Conservation (phyloP, 2,329 filamentous ascomycete species). For the Cordyceps fumosorosea region DNA sequence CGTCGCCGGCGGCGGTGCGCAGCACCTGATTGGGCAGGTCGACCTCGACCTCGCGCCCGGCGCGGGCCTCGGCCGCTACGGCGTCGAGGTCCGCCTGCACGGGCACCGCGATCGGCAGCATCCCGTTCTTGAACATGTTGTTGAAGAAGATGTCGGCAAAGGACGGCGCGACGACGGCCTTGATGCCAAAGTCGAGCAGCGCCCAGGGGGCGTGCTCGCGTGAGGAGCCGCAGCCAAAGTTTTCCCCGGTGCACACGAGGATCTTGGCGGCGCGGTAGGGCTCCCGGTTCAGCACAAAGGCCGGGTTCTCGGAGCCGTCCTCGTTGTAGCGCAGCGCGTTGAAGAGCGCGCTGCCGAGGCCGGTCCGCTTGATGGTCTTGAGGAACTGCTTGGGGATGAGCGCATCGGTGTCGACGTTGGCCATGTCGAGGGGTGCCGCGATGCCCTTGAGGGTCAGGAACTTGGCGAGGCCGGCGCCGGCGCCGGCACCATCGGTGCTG, state of each 20-base stretch:
- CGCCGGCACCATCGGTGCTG: constrained; percentile 19
- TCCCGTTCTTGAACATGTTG: constrained; percentile 99
- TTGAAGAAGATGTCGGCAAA: constrained; percentile 84
- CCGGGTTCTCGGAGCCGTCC: constrained; percentile 66
- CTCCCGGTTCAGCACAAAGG: constrained; percentile 86
- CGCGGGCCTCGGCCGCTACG: constrained; percentile 70
- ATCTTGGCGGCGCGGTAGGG: constrained; percentile 82
- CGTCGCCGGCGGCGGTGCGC: constrained; percentile 66
- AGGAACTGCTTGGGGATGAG: constrained; percentile 99
- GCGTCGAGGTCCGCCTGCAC: constrained; percentile 59
- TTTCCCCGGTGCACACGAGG: constrained; percentile 81
- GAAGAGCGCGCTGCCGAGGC: constrained; percentile 84
- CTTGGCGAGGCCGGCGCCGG: constrained; percentile 64
- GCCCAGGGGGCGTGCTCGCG: constrained; percentile 98
- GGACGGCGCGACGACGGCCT: constrained; percentile 83
- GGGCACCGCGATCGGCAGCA: constrained; percentile 77
- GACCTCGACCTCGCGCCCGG: constrained; percentile 79
- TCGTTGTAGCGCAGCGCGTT: constrained; percentile 72
- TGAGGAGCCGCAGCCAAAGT: constrained; percentile 91
- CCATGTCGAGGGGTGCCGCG: constrained; percentile 77
- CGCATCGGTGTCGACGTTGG: constrained; percentile 97
- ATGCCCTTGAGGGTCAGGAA: constrained; percentile 81
- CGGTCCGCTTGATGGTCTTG: constrained; percentile 97
- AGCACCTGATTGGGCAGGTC: constrained; percentile 82
- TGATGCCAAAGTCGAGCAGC: constrained; percentile 92